A percentile compares a stretch with the other conserved stretches of the same genome.
These are phyloP conservation scores for Picea abies DNA, from an alignment of 83 land plant species.

Conservation along the genomic window DNA sequence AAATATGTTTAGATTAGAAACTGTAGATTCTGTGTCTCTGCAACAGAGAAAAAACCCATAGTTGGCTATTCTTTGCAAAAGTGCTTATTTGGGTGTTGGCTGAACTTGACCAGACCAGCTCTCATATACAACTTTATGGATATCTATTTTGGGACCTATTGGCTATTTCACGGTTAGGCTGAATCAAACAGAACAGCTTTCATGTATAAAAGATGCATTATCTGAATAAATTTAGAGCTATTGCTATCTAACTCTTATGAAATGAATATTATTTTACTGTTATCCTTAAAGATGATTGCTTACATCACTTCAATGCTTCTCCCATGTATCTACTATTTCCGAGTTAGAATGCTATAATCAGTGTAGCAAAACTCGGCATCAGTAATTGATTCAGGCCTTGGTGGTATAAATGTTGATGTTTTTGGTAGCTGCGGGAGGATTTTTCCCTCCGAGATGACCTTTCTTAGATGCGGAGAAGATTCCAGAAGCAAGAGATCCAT, in stretches of 20 bases:
- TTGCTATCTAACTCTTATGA: background rate
- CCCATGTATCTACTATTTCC: background rate
- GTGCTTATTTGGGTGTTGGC: background rate
- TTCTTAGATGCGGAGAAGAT: no score
- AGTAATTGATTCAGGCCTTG: no score
- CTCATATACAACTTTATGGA: background rate
- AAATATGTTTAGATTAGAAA: background rate
- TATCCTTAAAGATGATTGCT: background rate
- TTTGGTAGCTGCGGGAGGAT: no score
- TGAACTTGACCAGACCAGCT: background rate
- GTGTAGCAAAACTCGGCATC: no score
- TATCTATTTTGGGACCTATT: background rate
- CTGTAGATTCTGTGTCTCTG: background rate
- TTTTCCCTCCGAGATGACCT: no score
- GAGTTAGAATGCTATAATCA: constrained; percentile 4
- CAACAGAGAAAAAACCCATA: background rate
- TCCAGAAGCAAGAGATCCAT: no score
- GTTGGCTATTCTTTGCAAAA: no score
- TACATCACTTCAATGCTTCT: background rate
- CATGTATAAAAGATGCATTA: no score
- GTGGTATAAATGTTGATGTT: no score
- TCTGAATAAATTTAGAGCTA: background rate
- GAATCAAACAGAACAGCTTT: background rate
- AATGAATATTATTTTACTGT: background rate
- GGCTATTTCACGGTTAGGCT: background rate